Percentiles rank a stretch among this genome's conserved stretches.
These are phyloP conservation scores for Naumovozyma dairenensis DNA, from an alignment of 805 yeast species.

Conservation along the genomic window DNA sequence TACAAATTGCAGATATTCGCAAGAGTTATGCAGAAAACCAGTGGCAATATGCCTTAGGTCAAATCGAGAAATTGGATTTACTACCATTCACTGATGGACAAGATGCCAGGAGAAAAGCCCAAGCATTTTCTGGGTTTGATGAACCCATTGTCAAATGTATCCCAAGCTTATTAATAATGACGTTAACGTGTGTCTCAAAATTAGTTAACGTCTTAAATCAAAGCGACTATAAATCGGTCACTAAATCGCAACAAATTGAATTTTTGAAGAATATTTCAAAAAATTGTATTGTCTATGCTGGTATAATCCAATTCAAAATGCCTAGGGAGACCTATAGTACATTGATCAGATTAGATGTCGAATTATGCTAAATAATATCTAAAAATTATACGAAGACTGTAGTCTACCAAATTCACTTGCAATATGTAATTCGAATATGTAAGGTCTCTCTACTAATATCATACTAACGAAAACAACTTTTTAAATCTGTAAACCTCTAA, in stretches of 20 bases:
- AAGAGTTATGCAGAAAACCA: slow-evolving; percentile 44
- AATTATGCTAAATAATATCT: too few relatives aligned
- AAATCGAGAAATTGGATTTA: slow-evolving; percentile 50
- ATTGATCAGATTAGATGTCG: slow-evolving; percentile 52
- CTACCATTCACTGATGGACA: slow-evolving; percentile 55
- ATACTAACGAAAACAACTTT: too few relatives aligned
- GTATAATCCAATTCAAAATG: slow-evolving; percentile 88
- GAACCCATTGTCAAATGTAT: slow-evolving; percentile 68
- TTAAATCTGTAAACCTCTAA: too few relatives aligned
- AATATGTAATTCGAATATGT: too few relatives aligned
- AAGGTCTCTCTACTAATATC: too few relatives aligned
- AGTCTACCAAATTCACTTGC: too few relatives aligned
- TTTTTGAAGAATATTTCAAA: slow-evolving; percentile 57
- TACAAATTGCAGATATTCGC: slow-evolving; percentile 61
- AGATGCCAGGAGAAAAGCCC: slow-evolving; percentile 56
- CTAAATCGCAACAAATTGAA: slow-evolving; percentile 44
- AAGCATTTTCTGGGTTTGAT: slow-evolving; percentile 53
- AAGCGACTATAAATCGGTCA: slow-evolving; percentile 34
- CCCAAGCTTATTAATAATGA: slow-evolving; percentile 69
- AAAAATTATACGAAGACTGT: too few relatives aligned
- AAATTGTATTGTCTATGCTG: slow-evolving; percentile 90
- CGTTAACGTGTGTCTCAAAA: slow-evolving; percentile 67
- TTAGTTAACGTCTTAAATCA: slow-evolving; percentile 36
- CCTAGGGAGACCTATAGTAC: slow-evolving; percentile 72
- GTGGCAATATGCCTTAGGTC: slow-evolving; percentile 48